These are phyloP conservation scores for Malus fusca DNA, from an alignment of 306 rosid species.

Conservation along the genomic window DNA sequence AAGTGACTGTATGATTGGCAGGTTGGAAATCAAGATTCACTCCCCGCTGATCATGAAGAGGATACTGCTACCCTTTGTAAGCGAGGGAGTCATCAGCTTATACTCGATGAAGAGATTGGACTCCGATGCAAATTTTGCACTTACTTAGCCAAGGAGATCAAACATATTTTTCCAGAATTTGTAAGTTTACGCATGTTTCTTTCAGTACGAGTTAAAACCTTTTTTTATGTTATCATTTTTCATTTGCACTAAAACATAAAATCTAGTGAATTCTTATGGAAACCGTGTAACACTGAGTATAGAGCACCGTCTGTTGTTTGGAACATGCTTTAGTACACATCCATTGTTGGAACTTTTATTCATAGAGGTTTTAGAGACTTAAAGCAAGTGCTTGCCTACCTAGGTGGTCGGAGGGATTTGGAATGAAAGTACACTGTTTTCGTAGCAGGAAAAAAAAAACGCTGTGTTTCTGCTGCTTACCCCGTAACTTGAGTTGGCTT, in stretches of 20 bases:
- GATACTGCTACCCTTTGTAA: conserved; percentile 23
- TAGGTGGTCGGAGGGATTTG: not conserved
- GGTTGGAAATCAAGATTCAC: conserved; percentile 22
- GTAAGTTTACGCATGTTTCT: conserved; percentile 34
- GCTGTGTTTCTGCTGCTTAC: not conserved
- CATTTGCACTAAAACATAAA: not conserved
- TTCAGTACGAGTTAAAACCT: not conserved
- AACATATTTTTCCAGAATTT: conserved; percentile 31
- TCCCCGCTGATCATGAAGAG: conserved; percentile 8
- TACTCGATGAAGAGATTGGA: conserved; percentile 54
- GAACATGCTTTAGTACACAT: not conserved
- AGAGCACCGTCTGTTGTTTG: not conserved
- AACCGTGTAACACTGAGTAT: not conserved
- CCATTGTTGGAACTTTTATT: not conserved
- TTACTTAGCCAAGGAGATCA: conserved; percentile 33
- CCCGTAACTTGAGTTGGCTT: not conserved
- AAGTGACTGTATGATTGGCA: conserved; percentile 17
- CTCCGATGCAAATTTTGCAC: conserved; percentile 31
- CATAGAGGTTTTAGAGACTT: not conserved
- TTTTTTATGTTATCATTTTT: not conserved
- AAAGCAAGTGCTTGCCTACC: too few relatives aligned
- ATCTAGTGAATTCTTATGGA: not conserved
- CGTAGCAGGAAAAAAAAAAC: too few relatives aligned
- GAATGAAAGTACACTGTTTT: not conserved
- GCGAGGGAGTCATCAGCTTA: conserved; percentile 33